Evolutionary conservation across 306 rosid species (phyloP), one percentile per base, ranked within the genome.

Genomic region (Leucaena leucocephala): DNA sequence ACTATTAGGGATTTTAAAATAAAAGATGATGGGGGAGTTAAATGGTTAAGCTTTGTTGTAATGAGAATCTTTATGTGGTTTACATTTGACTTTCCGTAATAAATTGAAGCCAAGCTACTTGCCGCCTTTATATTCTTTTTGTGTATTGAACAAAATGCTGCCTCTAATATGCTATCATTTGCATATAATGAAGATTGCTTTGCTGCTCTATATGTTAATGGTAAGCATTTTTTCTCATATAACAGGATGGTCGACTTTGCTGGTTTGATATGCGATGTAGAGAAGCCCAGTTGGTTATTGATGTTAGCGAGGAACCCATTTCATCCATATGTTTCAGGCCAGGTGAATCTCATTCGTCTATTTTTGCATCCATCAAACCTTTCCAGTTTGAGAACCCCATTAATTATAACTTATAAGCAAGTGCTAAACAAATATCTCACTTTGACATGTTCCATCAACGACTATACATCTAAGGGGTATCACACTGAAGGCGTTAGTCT

Each of bases 201-300:
- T 22, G 35, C 3, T 12, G 75, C 68, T 76, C 11, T 64, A 10
- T 52, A 10, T 33, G 43, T 13, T 12, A 7, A 61, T 57, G 36
- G 11, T 43, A 19, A 61, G 22, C 61, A 13, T 69, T 22, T 22
- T 6, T 71, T 52, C 4, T 63, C 43, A 17, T 2, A 27, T 22
- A 63, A 72, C 52, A 88, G 97, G 97, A 94, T 82, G 97, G 97
- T 68, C 84, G 89, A 44, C 89, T 94, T 78, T 94, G 97, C 86
- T 94, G 94, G 98, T 92, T 94, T 84, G 97, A 94, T 77, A 75
- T 94, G 96, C 87, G 97, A 62, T 88, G 97, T 87, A 84, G 77
- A 71, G 91, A 90, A 69, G 94, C 84, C 6, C 86, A 64, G 22
- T 81, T 82, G 17, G 76, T 79, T 16, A 88, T 92, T 91, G 94